Percentiles rank a stretch among this genome's conserved stretches.
phyloP scores from a whole-genome alignment of 805 yeast genomes.

The Zygoascus ofunaensis region DNA sequence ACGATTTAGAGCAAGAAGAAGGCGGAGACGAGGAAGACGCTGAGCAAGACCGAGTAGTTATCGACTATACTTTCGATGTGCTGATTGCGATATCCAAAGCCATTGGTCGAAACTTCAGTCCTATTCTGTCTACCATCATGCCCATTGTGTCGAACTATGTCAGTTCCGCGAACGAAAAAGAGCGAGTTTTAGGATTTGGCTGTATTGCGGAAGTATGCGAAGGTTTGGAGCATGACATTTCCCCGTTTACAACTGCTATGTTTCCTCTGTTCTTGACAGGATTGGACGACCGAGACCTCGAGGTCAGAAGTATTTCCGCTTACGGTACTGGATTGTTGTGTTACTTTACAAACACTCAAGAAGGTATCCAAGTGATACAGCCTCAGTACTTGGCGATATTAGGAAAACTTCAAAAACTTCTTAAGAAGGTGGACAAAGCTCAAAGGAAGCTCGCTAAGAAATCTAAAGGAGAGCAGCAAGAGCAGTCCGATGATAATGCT shows the following conservation, averaged over 20 bases:
- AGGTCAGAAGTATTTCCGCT: slow-evolving; percentile 91
- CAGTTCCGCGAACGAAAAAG: slow-evolving; percentile 51
- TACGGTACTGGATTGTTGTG: slow-evolving; percentile 84
- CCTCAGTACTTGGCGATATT: slow-evolving; percentile 61
- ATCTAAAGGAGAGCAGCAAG: slow-evolving; percentile 24
- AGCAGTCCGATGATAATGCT: slow-evolving; percentile 35
- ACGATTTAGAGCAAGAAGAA: slow-evolving; percentile 30
- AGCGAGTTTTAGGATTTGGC: slow-evolving; percentile 79
- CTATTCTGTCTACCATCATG: slow-evolving; percentile 64
- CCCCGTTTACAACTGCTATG: slow-evolving; percentile 63
- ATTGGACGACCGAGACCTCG: slow-evolving; percentile 68
- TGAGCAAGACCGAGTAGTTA: slow-evolving; percentile 57
- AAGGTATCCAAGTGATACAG: slow-evolving; percentile 37
- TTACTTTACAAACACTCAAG: slow-evolving; percentile 40
- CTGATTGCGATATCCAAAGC: slow-evolving; percentile 66
- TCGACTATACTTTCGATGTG: slow-evolving; percentile 80
- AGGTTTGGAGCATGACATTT: slow-evolving; percentile 52
- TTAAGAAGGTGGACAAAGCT: slow-evolving; percentile 63
- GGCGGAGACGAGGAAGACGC: slow-evolving; percentile 40
- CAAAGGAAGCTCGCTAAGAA: slow-evolving; percentile 15
- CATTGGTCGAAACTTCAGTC: slow-evolving; percentile 69
- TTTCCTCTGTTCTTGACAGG: slow-evolving; percentile 54
- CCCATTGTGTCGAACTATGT: slow-evolving; percentile 48
- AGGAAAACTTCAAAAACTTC: slow-evolving; percentile 55
- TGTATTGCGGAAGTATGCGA: slow-evolving; percentile 81